A percentile compares a stretch with the other conserved stretches of the same genome.
These are phyloP conservation scores for Neurospora cerealis DNA, from an alignment of 495 filamentous ascomycete species.

Conservation along the genomic window DNA sequence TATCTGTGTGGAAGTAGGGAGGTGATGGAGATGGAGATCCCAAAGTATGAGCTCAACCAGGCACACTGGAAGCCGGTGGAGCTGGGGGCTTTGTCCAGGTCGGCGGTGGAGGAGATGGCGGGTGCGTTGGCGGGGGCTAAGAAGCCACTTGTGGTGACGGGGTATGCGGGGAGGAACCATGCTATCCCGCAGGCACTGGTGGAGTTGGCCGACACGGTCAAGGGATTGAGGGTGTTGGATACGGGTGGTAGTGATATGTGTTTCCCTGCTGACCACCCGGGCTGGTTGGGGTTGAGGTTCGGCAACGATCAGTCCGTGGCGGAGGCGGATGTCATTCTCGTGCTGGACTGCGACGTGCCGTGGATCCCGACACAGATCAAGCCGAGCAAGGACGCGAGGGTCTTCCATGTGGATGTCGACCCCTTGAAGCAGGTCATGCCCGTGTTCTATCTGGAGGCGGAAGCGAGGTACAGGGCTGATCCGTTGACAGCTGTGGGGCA, in stretches of 20 bases:
- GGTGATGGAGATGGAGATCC: slow-evolving; percentile 86
- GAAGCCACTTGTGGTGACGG: slow-evolving; percentile 70
- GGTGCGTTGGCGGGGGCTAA: slow-evolving; percentile 63
- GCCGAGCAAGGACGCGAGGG: slow-evolving; percentile 48
- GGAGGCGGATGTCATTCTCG: slow-evolving; percentile 74
- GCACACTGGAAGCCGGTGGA: slow-evolving; percentile 65
- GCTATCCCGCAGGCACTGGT: slow-evolving; percentile 62
- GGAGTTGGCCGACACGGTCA: slow-evolving; percentile 63
- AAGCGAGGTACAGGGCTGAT: slow-evolving; percentile 68
- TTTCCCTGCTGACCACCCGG: slow-evolving; percentile 72
- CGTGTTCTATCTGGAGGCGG: slow-evolving; percentile 65
- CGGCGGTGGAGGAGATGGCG: slow-evolving; percentile 57
- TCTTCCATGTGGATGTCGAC: slow-evolving; percentile 80
- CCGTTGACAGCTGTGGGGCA: slow-evolving; percentile 62
- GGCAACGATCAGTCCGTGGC: slow-evolving; percentile 65
- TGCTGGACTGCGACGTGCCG: slow-evolving; percentile 72
- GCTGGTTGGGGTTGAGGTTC: slow-evolving; percentile 63
- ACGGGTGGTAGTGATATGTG: slow-evolving; percentile 93
- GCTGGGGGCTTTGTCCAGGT: slow-evolving; percentile 59
- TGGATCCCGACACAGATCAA: slow-evolving; percentile 56
- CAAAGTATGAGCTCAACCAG: slow-evolving; percentile 67
- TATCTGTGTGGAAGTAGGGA: slow-evolving; percentile 80
- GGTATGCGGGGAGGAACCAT: slow-evolving; percentile 72
- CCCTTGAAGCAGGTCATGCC: slow-evolving; percentile 85
- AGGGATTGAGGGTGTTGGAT: slow-evolving; percentile 76